These are phyloP conservation scores for Podospora conica DNA, from an alignment of 495 filamentous ascomycete genomes.

Conservation along the genomic window DNA sequence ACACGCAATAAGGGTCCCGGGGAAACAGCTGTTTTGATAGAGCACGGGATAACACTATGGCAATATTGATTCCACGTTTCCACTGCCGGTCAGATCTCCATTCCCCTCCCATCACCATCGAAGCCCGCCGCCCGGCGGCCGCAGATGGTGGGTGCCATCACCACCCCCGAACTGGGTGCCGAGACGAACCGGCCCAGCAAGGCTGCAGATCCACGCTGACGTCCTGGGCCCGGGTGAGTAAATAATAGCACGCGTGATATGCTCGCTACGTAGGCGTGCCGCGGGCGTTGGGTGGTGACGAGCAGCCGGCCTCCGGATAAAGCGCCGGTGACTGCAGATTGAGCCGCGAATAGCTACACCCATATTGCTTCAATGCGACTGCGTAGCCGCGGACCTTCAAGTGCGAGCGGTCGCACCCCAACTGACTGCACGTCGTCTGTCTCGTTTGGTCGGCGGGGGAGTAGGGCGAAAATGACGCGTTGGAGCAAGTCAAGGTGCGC, in stretches of 20 bases:
- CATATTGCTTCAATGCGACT: not conserved
- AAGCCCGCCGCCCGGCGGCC: too few species aligned
- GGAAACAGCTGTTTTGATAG: not conserved
- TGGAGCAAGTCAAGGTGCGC: not conserved
- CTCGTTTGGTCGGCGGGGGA: not conserved
- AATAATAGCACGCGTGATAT: not conserved
- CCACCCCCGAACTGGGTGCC: not conserved
- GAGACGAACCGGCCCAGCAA: not conserved
- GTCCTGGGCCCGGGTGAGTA: not conserved
- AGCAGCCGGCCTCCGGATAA: not conserved
- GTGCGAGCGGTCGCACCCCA: not conserved
- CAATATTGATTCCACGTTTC: not conserved
- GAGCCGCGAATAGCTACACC: conserved; percentile 8
- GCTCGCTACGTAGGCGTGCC: not conserved
- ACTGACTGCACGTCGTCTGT: not conserved
- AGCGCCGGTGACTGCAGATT: not conserved
- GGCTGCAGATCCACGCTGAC: not conserved
- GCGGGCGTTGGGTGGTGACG: not conserved
- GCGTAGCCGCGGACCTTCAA: not conserved
- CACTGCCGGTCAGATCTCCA: conserved; percentile 7
- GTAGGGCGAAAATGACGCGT: not conserved
- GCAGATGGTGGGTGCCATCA: not conserved
- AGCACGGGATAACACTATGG: not conserved
- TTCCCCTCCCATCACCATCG: not conserved
- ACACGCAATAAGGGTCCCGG: not conserved